Conservation (phyloP, 768 basidiomycete species). For the Asterophora parasitica region DNA sequence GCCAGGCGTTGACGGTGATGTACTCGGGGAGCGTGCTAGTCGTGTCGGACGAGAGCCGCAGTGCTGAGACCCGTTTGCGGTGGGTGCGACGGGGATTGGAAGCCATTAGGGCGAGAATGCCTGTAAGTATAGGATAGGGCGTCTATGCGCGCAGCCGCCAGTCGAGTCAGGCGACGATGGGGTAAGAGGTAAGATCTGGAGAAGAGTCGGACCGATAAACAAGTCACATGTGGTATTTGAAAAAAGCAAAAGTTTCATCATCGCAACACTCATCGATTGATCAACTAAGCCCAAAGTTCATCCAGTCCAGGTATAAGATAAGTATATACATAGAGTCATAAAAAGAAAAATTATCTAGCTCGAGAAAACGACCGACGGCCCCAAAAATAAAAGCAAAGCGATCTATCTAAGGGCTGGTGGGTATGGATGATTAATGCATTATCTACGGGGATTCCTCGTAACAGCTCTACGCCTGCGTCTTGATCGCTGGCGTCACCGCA, state of each 20-base stretch:
- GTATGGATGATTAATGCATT: neutral
- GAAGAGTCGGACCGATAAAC: too few relatives aligned
- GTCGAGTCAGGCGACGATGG: constrained; percentile 13
- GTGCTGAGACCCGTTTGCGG: constrained; percentile 52
- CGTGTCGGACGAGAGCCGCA: constrained; percentile 63
- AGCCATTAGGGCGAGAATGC: neutral
- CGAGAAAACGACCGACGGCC: too few relatives aligned
- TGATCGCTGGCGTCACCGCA: constrained; percentile 3
- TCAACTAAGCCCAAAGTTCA: too few relatives aligned
- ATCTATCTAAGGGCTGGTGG: neutral
- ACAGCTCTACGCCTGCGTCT: constrained; percentile 6
- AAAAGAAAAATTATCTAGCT: neutral
- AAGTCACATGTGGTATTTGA: too few relatives aligned
- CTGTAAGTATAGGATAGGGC: constrained; percentile 8
- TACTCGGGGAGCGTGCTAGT: constrained; percentile 64
- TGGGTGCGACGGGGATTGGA: constrained; percentile 8
- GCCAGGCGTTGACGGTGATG: constrained; percentile 23
- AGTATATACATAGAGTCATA: neutral
- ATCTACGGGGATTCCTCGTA: neutral
- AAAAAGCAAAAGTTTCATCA: neutral
- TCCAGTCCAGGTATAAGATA: constrained; percentile 1
- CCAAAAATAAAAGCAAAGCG: neutral
- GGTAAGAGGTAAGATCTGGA: neutral
- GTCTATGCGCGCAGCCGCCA: constrained; percentile 16
- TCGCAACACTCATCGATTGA: neutral